phyloP scores from a whole-genome alignment of 768 basidiomycete genomes.

The Hygrophoropsis aurantiaca region DNA sequence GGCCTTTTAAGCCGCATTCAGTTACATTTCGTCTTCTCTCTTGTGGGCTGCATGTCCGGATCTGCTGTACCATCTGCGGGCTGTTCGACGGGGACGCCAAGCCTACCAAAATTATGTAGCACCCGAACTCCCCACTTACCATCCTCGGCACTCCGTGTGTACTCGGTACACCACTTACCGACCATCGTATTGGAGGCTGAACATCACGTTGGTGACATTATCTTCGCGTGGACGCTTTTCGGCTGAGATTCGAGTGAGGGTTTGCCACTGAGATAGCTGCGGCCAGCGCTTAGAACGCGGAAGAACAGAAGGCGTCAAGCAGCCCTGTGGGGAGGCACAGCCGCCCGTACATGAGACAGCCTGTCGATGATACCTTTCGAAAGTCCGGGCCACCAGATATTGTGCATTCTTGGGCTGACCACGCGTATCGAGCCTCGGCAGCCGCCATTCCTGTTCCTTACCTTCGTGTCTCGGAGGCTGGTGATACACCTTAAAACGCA shows the following conservation, averaged over 20 bases:
- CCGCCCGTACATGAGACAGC: constrained; percentile 92
- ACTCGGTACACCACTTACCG: constrained; percentile 91
- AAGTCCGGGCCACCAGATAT: too few relatives aligned
- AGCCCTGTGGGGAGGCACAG: constrained; percentile 87
- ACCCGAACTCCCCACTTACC: constrained; percentile 89
- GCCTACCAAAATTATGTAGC: constrained; percentile 88
- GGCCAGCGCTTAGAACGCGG: constrained; percentile 78
- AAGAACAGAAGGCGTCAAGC: constrained; percentile 86
- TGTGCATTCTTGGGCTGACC: constrained; percentile 54
- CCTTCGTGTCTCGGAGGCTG: constrained; percentile 78
- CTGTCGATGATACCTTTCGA: too few relatives aligned
- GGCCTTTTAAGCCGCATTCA: constrained; percentile 86
- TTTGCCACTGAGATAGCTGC: constrained; percentile 91
- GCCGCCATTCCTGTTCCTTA: constrained; percentile 78
- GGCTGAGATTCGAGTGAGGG: constrained; percentile 50
- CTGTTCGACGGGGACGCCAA: constrained; percentile 39
- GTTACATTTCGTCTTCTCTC: constrained; percentile 86
- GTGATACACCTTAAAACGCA: constrained; percentile 80
- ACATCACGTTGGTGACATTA: constrained; percentile 68
- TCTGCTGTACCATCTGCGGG: constrained; percentile 32
- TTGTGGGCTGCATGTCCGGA: constrained; percentile 23
- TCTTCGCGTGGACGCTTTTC: constrained; percentile 41
- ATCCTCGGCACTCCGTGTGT: constrained; percentile 92
- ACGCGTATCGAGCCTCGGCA: constrained; percentile 71
- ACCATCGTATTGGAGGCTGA: constrained; percentile 90